These are phyloP conservation scores for Cyanophora paradoxa DNA, from an alignment of 78 protist genomes.

Conservation along the genomic window DNA sequence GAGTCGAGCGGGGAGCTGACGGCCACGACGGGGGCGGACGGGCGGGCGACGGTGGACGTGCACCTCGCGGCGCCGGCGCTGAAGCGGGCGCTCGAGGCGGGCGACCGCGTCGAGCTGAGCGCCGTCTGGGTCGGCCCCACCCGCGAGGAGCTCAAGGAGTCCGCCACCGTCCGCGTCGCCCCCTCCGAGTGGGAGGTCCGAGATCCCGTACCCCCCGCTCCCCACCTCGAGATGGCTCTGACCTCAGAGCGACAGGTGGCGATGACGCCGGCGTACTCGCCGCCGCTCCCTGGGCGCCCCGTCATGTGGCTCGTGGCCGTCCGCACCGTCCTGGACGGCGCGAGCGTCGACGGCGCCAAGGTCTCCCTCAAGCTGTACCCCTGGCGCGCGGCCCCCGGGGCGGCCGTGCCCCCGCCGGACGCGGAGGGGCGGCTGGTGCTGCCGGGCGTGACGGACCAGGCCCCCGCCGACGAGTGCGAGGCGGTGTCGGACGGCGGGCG, in stretches of 20 bases:
- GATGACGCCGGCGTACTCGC: not conserved
- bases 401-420: not conserved
- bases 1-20: not conserved
- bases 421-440: not conserved
- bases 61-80: not conserved
- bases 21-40: not conserved
- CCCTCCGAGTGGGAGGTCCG: not conserved
- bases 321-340: not conserved
- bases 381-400: not conserved
- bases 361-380: not conserved
- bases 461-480: not conserved
- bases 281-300: not conserved
- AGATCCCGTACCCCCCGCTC: too few species aligned
- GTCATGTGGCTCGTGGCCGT: not conserved
- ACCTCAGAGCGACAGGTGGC: not conserved
- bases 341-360: not conserved
- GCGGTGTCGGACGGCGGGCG: not conserved
- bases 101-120: not conserved
- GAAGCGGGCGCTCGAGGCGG: not conserved
- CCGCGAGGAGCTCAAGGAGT: not conserved
- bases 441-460: not conserved
- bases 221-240: too few species aligned
- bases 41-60: not conserved
- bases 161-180: not conserved
- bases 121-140: conserved; percentile 8